Percentiles rank a stretch among this genome's conserved stretches.
Evolutionary conservation across 1,139 yeast genomes (phyloP).

Genomic region (Hansenula anomala): DNA sequence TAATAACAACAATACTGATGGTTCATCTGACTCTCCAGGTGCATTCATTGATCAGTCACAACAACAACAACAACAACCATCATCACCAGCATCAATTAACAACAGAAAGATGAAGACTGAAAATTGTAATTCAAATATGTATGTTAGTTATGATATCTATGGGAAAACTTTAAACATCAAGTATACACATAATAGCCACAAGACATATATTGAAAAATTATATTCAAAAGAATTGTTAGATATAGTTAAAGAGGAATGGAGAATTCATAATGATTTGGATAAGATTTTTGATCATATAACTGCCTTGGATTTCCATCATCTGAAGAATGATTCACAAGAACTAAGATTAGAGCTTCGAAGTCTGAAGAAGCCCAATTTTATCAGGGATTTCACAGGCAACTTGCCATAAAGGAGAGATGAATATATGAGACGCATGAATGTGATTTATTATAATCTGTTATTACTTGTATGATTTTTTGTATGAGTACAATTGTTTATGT

Average conservation of each 20-base stretch:
- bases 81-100: not conserved
- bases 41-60: too few species aligned
- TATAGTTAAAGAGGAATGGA: conserved; percentile 8
- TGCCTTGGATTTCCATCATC: too few species aligned
- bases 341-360: conserved; percentile 11
- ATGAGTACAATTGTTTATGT: too few species aligned
- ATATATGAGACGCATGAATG: too few species aligned
- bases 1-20: not conserved
- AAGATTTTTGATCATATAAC: conserved; percentile 3
- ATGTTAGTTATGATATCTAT: conserved; percentile 18
- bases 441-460: too few species aligned
- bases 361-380: conserved; percentile 14
- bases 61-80: too few species aligned
- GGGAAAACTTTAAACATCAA: conserved; percentile 17
- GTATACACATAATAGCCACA: conserved; percentile 17
- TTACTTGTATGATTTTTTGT: too few species aligned
- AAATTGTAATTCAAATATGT: conserved; percentile 18
- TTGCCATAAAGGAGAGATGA: too few species aligned
- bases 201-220: conserved; percentile 14
- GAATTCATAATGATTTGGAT: conserved; percentile 3
- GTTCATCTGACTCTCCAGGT: too few species aligned
- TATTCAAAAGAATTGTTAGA: conserved; percentile 14
- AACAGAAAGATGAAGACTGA: conserved; percentile 17
- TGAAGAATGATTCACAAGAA: too few species aligned
- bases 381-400: conserved; percentile 17